Conservation (phyloP, 495 filamentous ascomycete species). For the Tuber indicum region DNA sequence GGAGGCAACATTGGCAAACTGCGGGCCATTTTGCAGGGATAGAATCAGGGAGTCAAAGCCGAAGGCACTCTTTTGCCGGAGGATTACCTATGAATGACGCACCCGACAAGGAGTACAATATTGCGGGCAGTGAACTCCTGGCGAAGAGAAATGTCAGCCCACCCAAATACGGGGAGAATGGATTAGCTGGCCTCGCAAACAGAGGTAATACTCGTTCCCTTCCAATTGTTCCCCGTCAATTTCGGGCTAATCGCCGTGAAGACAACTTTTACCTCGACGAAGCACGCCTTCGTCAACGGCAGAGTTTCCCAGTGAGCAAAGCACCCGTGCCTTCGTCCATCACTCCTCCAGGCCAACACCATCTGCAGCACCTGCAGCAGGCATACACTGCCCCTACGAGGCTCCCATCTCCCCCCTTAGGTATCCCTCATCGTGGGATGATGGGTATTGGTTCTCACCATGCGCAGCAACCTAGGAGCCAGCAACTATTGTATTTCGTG, state of each 20-base stretch:
- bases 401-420: slow-evolving; percentile 47
- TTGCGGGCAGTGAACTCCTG: slow-evolving; percentile 26
- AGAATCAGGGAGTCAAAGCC: slow-evolving; percentile 56
- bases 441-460: slow-evolving; percentile 49
- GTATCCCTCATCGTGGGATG: slow-evolving; percentile 56
- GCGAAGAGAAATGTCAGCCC: slow-evolving; percentile 34
- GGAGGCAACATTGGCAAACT: slow-evolving; percentile 82
- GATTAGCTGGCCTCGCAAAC: slow-evolving; percentile 18
- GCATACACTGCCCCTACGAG: slow-evolving; percentile 52
- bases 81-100: slow-evolving; percentile 34
- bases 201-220: slow-evolving; percentile 38
- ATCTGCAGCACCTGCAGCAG: slow-evolving; percentile 48
- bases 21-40: slow-evolving; percentile 62
- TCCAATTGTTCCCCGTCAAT: slow-evolving; percentile 29
- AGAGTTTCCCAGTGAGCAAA: slow-evolving; percentile 31
- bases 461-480: slow-evolving; percentile 58
- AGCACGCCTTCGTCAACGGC: slow-evolving; percentile 34
- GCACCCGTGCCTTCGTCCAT: slow-evolving; percentile 30
- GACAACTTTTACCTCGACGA: slow-evolving; percentile 39
- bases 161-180: slow-evolving; percentile 38
- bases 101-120: slow-evolving; percentile 32
- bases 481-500: slow-evolving; percentile 83
- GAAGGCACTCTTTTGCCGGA: slow-evolving; percentile 86
- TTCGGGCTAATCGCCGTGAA: slow-evolving; percentile 18
- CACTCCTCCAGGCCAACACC: slow-evolving; percentile 37